A percentile compares a stretch with the other conserved stretches of the same genome.
Evolutionary conservation across 2,329 filamentous ascomycete species (phyloP).

Genomic region (Fusarium lateritium): DNA sequence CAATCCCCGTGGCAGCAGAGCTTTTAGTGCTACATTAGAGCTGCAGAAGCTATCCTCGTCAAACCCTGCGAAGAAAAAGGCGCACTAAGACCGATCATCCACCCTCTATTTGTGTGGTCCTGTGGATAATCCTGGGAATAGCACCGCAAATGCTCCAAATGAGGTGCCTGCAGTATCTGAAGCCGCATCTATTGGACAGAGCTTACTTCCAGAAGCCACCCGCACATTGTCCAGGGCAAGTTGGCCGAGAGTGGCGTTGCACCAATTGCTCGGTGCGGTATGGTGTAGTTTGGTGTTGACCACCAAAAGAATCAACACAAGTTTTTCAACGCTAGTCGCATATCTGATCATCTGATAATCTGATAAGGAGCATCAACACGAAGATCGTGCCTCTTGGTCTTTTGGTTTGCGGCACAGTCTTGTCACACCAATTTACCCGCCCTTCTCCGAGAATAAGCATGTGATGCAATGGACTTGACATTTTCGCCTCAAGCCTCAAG

Average conservation of each 20-base stretch:
- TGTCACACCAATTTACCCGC: background rate
- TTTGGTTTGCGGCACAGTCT: constrained; percentile 13
- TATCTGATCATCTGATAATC: constrained; percentile 34
- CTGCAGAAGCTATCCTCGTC: background rate
- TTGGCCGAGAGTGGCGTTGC: constrained; percentile 20
- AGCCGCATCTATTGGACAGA: constrained; percentile 6
- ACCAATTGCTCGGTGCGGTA: constrained; percentile 3
- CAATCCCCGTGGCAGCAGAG: background rate
- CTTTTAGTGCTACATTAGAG: too few relatives aligned
- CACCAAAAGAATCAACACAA: constrained; percentile 3
- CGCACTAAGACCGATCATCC: constrained; percentile 16
- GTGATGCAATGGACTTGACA: background rate
- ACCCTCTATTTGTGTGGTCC: constrained; percentile 7
- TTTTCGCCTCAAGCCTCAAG: background rate
- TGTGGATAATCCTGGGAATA: constrained; percentile 11
- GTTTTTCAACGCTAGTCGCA: constrained; percentile 20
- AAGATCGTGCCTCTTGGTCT: constrained; percentile 10
- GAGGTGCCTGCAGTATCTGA: background rate
- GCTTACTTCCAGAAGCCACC: constrained; percentile 21
- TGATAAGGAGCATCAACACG: constrained; percentile 23
- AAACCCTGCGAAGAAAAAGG: constrained; percentile 10
- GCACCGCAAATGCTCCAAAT: constrained; percentile 10
- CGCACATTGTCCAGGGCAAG: background rate
- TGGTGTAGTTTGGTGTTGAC: constrained; percentile 1
- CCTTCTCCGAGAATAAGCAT: background rate